Percentiles rank a stretch among this genome's conserved stretches.
Conservation (phyloP, 495 filamentous ascomycete species). For the Aspergillus mulundensis region DNA sequence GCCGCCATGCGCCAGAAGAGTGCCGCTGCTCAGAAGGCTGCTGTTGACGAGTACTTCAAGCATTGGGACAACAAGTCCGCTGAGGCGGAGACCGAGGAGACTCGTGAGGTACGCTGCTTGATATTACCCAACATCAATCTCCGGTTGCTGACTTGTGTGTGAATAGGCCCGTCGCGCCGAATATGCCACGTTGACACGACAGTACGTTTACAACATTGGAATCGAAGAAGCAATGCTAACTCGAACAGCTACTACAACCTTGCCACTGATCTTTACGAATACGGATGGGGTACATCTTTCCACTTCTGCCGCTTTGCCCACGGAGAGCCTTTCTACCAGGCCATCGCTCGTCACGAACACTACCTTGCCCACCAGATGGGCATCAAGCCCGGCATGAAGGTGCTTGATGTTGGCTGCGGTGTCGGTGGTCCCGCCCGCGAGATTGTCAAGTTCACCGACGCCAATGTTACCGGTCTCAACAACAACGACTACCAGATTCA, state of each 20-base stretch:
- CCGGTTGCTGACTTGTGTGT: not conserved
- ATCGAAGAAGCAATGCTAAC: conserved; percentile 12
- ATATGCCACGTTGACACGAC: conserved; percentile 92
- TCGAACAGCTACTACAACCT: conserved; percentile 87
- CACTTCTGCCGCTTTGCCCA: conserved; percentile 96
- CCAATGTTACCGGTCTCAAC: conserved; percentile 88
- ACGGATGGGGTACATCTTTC: conserved; percentile 93
- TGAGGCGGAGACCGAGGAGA: conserved; percentile 73
- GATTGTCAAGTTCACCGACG: conserved; percentile 91
- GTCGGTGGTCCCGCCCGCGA: conserved; percentile 96
- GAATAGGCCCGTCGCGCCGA: conserved; percentile 72
- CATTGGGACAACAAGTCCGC: conserved; percentile 94
- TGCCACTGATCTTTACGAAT: conserved; percentile 95
- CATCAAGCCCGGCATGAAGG: conserved; percentile 79
- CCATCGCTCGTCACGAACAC: conserved; percentile 96
- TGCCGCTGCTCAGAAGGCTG: conserved; percentile 74
- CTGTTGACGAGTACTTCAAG: conserved; percentile 98
- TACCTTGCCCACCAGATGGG: conserved; percentile 91
- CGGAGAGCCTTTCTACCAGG: conserved; percentile 85
- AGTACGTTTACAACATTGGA: conserved; percentile 55
- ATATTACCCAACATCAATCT: not conserved
- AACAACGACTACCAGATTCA: conserved; percentile 99
- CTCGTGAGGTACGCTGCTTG: conserved; percentile 61
- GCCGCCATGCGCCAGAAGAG: conserved; percentile 84
- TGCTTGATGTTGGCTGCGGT: conserved; percentile 96